Evolutionary conservation across 2,329 filamentous ascomycete species (phyloP).

Genomic region (Penicillium glabrum): DNA sequence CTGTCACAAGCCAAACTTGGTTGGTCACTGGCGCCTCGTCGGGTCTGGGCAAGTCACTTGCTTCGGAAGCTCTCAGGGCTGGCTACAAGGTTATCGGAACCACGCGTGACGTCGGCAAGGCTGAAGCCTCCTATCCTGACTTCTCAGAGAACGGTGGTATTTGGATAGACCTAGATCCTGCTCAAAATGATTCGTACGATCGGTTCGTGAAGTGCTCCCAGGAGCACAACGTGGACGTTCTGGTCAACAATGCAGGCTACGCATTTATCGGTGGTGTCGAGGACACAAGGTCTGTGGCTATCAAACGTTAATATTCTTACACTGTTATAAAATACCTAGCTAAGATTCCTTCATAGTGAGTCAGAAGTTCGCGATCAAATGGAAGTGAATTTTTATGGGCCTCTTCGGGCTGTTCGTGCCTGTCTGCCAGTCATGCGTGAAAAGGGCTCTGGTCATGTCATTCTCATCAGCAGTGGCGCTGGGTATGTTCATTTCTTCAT

Average conservation of each 20-base stretch:
- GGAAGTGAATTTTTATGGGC: conserved; percentile 45
- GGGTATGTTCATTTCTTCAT: conserved; percentile 36
- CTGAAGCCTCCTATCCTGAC: conserved; percentile 2
- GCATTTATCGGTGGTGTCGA: conserved; percentile 21
- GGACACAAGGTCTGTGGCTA: conserved; percentile 17
- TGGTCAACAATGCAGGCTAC: conserved; percentile 19
- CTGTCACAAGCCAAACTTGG: neutral
- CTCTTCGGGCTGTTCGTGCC: conserved; percentile 39
- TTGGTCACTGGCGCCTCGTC: conserved; percentile 38
- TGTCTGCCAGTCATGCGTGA: conserved; percentile 41
- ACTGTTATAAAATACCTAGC: neutral
- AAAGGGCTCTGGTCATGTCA: conserved; percentile 38
- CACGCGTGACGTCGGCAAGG: conserved; percentile 24
- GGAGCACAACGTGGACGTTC: conserved; percentile 3
- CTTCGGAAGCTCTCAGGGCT: conserved; percentile 28
- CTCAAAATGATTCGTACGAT: neutral
- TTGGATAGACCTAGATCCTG: conserved; percentile 13
- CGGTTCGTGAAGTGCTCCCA: neutral
- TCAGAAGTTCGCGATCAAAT: conserved; percentile 17
- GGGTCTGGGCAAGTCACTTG: conserved; percentile 33
- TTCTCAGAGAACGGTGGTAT: conserved; percentile 9
- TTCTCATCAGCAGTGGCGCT: conserved; percentile 50
- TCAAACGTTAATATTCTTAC: neutral
- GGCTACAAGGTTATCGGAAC: conserved; percentile 35
- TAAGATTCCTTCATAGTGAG: conserved; percentile 7